phyloP scores from a whole-genome alignment of 1,284 basidiomycete species.

The Apiotrichum montevideense region DNA sequence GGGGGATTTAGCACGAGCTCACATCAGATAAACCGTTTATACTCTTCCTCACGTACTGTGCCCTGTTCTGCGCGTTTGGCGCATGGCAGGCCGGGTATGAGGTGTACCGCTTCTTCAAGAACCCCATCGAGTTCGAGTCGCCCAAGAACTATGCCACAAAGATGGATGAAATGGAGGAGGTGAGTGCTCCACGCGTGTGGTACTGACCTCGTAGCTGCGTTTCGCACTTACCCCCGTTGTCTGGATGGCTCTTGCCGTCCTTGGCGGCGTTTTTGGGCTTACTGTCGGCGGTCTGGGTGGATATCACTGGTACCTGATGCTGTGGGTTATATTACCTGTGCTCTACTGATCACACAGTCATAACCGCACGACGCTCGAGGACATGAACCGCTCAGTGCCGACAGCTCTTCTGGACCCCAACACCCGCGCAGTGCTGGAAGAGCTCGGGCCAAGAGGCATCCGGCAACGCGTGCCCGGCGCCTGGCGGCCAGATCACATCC shows the following conservation, averaged over 20 bases:
- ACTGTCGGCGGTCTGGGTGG: slow-evolving; percentile 67
- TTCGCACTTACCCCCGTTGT: slow-evolving; percentile 58
- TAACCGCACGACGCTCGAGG: slow-evolving; percentile 79
- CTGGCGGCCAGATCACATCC: slow-evolving; percentile 61
- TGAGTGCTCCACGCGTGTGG: slow-evolving; percentile 3
- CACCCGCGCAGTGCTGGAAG: slow-evolving; percentile 9
- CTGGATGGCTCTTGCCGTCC: slow-evolving; percentile 59
- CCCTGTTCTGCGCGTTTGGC: slow-evolving; percentile 61
- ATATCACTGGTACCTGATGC: slow-evolving; percentile 69
- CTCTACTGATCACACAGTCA: slow-evolving; percentile 51
- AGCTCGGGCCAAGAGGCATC: slow-evolving; percentile 7
- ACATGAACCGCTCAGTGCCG: slow-evolving; percentile 59
- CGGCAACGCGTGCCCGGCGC: slow-evolving; percentile 11
- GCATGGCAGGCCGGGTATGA: slow-evolving; percentile 56
- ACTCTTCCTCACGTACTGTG: slow-evolving; percentile 67
- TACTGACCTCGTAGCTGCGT: slow-evolving; percentile 48
- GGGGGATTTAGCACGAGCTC: not conserved
- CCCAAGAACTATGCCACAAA: not conserved
- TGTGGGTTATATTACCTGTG: slow-evolving; percentile 51
- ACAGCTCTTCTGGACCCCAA: slow-evolving; percentile 27
- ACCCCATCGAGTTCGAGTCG: slow-evolving; percentile 28
- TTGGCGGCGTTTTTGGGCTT: slow-evolving; percentile 59
- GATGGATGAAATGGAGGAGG: slow-evolving; percentile 4
- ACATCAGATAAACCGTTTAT: slow-evolving; percentile 64
- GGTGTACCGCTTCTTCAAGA: slow-evolving; percentile 61